Base-by-base conservation (phyloP, 2,329 filamentous ascomycete genomes). In the Fragosphaeria purpurea region DNA sequence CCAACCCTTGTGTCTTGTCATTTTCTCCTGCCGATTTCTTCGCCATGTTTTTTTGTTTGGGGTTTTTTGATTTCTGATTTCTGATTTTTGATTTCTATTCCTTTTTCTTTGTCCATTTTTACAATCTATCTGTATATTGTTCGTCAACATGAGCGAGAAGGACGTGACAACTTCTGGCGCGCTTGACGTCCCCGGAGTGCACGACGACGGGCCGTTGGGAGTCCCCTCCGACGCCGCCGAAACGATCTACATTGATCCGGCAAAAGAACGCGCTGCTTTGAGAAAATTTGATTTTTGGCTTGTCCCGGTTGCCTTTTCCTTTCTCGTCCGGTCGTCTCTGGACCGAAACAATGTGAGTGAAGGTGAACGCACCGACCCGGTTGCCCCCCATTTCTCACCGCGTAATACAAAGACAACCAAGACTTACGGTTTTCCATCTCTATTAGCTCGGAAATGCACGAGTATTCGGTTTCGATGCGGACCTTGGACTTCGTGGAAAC, bases 361-460 rank as follows among this genome's bases (percentile, higher is more conserved):
- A 44, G 1, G 40, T 22, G 22, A 22, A 22, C 22, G 22, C 22
- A 22, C 22, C 22, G 22, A 22, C 22, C 22, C 22, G 22, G 22
- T 22, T 22, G 22, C 22, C 22, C 22, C 22, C 22, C 22, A 22
- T 22, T 22, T 22, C 40, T 30, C 40, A 22, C 41, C 30, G 22
- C 30, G n/a, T 8, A 42, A 22, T 42, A 38, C 44, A 56, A 55
- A 22, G 34, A 48, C 55, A n/a, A 52, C 6, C 7, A 5, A n/a
- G 6, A n/a, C 13, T 39, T 6, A 2, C 35, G 34, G 7, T 45
- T 45, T 35, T 37, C 12, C n/a, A 6, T n/a, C 12, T 47, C 10
- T 47, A 10, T 7, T n/a, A 47, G 46, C 37, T 47, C 7, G 60
- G 50, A 30, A 52, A 52, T 46, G 50, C 50, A 4, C 13, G 41